Percentiles rank a stretch among this genome's conserved stretches.
These are phyloP conservation scores for Penicillium fimorum DNA, from an alignment of 495 filamentous ascomycete genomes.

Conservation along the genomic window DNA sequence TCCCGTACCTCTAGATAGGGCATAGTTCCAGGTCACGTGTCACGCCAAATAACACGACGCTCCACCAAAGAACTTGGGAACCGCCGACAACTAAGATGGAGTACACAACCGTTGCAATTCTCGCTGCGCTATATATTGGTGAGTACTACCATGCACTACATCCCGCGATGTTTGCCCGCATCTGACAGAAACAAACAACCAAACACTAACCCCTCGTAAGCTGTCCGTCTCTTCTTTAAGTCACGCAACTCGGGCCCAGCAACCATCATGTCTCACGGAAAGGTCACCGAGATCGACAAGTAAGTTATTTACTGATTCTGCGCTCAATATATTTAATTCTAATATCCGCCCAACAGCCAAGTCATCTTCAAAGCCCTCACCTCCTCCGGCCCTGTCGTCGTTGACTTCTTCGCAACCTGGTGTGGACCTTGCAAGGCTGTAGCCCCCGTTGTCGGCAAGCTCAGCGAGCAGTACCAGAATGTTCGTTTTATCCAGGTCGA, in stretches of 20 bases:
- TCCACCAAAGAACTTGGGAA: background rate
- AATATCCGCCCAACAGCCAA: slow-evolving; percentile 20
- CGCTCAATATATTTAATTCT: background rate
- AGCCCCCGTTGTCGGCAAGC: slow-evolving; percentile 27
- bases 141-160: background rate
- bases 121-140: slow-evolving; percentile 24
- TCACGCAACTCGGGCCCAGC: slow-evolving; percentile 14
- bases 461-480: slow-evolving; percentile 43
- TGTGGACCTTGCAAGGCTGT: slow-evolving; percentile 32
- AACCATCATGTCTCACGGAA: slow-evolving; percentile 28
- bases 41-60: background rate
- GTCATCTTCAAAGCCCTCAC: slow-evolving; percentile 32
- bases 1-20: background rate
- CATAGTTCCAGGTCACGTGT: slow-evolving; percentile 9
- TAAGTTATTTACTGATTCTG: slow-evolving; percentile 7
- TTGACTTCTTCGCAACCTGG: slow-evolving; percentile 35
- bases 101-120: slow-evolving; percentile 23
- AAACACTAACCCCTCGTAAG: slow-evolving; percentile 19
- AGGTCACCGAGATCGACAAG: slow-evolving; percentile 32
- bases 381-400: slow-evolving; percentile 26
- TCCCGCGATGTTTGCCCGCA: background rate
- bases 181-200: background rate
- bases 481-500: slow-evolving; percentile 82
- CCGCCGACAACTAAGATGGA: slow-evolving; percentile 17
- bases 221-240: slow-evolving; percentile 21